These are phyloP conservation scores for Paramecium octaurelia DNA, from an alignment of 73 alveolate species.

Conservation along the genomic window DNA sequence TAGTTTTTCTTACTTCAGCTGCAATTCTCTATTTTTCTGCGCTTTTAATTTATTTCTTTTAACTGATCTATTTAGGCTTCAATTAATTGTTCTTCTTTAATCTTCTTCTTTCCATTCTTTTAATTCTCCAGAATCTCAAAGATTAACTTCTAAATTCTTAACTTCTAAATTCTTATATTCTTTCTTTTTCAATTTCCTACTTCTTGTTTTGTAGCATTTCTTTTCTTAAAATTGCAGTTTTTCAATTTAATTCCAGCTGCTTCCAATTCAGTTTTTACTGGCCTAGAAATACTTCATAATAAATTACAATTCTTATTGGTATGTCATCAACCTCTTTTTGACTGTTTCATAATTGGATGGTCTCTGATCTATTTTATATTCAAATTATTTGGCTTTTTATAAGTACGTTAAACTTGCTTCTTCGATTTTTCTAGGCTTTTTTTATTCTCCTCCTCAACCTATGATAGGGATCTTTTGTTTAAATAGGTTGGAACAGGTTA, in stretches of 20 bases:
- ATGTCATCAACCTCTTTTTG: slow-evolving; percentile 74
- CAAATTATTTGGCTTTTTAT: slow-evolving; percentile 68
- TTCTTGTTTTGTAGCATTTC: slow-evolving; percentile 74
- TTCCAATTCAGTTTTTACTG: slow-evolving; percentile 73
- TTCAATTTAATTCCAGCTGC: slow-evolving; percentile 90
- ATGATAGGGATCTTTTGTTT: slow-evolving; percentile 78
- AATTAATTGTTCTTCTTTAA: slow-evolving; percentile 92
- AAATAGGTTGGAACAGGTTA: slow-evolving; percentile 83
- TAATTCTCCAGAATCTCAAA: slow-evolving; percentile 94
- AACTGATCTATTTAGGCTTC: slow-evolving; percentile 86
- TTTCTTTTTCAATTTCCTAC: slow-evolving; percentile 88
- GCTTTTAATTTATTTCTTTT: slow-evolving; percentile 85
- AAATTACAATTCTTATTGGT: slow-evolving; percentile 68
- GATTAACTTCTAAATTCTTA: slow-evolving; percentile 87
- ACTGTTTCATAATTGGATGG: slow-evolving; percentile 75
- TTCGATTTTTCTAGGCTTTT: slow-evolving; percentile 71
- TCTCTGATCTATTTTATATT: slow-evolving; percentile 73
- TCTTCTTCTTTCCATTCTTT: slow-evolving; percentile 90
- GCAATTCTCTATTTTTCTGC: slow-evolving; percentile 95
- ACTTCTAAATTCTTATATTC: no score
- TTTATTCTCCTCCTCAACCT: slow-evolving; percentile 75
- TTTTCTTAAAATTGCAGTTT: slow-evolving; percentile 97
- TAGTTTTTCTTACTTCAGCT: slow-evolving; percentile 92
- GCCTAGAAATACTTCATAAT: slow-evolving; percentile 47
- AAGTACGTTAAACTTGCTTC: slow-evolving; percentile 65